Evolutionary conservation across 2,329 filamentous ascomycete genomes (phyloP).

Genomic region (Delphinella strobiligena): DNA sequence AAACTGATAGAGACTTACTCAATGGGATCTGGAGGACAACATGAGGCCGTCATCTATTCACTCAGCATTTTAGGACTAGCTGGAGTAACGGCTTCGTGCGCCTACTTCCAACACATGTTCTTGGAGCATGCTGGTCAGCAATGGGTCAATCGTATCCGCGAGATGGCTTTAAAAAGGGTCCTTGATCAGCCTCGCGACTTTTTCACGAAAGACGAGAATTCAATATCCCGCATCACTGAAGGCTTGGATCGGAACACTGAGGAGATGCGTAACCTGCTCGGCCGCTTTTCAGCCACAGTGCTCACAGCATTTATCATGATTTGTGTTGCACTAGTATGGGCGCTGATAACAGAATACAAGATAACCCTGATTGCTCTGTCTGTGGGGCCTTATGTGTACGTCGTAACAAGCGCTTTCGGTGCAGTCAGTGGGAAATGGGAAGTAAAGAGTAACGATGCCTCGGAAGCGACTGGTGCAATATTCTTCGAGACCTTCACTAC

Average conservation of each 20-base stretch:
- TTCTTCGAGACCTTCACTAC: slow-evolving; percentile 67
- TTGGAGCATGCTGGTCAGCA: slow-evolving; percentile 59
- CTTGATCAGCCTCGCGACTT: slow-evolving; percentile 66
- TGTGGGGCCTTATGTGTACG: slow-evolving; percentile 55
- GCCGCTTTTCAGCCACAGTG: slow-evolving; percentile 61
- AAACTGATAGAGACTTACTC: slow-evolving; percentile 62
- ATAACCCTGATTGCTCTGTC: slow-evolving; percentile 66
- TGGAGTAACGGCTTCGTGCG: slow-evolving; percentile 50
- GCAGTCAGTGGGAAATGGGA: slow-evolving; percentile 62
- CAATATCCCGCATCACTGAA: slow-evolving; percentile 50
- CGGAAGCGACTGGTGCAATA: slow-evolving; percentile 47
- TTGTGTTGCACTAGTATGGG: slow-evolving; percentile 59
- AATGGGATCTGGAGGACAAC: slow-evolving; percentile 34
- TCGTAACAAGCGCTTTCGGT: slow-evolving; percentile 53
- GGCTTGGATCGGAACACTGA: slow-evolving; percentile 72
- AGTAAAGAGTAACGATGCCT: slow-evolving; percentile 49
- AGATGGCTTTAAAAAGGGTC: slow-evolving; percentile 55
- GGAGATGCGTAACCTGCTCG: slow-evolving; percentile 73
- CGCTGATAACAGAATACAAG: slow-evolving; percentile 63
- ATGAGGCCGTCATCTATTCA: slow-evolving; percentile 52
- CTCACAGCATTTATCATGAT: slow-evolving; percentile 58
- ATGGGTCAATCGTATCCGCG: slow-evolving; percentile 65
- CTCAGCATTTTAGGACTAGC: slow-evolving; percentile 58
- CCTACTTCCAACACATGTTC: slow-evolving; percentile 56
- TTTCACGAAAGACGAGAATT: slow-evolving; percentile 61